Evolutionary conservation across 2,329 filamentous ascomycete species (phyloP).

Genomic region (Blastomyces emzantsi): DNA sequence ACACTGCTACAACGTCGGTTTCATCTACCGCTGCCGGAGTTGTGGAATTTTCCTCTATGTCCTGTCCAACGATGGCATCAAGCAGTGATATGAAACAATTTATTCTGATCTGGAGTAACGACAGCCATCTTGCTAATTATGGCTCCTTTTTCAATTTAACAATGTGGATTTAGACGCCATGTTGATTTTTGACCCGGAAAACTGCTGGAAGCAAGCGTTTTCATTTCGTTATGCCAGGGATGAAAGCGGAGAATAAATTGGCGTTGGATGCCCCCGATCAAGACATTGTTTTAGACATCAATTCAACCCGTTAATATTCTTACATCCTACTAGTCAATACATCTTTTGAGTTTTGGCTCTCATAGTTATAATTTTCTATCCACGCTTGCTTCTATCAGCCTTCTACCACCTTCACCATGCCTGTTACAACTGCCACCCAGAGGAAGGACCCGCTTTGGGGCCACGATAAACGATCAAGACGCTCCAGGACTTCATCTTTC

Average conservation of each 20-base stretch:
- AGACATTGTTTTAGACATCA: neutral
- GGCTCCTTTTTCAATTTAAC: neutral
- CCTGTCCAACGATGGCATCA: neutral
- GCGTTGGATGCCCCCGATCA: neutral
- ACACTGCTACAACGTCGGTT: neutral
- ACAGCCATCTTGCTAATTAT: neutral
- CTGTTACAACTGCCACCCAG: neutral
- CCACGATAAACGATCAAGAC: neutral
- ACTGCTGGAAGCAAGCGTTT: neutral
- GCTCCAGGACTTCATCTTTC: neutral
- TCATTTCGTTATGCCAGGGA: neutral
- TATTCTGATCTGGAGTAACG: neutral
- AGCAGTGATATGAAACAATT: neutral
- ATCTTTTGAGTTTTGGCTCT: neutral
- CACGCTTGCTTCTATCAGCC: neutral
- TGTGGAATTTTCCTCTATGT: neutral
- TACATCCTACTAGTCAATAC: neutral
- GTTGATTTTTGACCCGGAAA: neutral
- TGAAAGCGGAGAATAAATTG: neutral
- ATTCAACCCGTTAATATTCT: neutral
- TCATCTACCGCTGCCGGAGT: constrained; percentile 2
- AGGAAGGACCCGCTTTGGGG: neutral
- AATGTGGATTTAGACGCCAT: neutral
- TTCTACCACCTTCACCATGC: neutral
- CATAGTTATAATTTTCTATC: neutral